Evolutionary conservation across 176 grass and related monocot genomes (phyloP).

Genomic region (Areca catechu): DNA sequence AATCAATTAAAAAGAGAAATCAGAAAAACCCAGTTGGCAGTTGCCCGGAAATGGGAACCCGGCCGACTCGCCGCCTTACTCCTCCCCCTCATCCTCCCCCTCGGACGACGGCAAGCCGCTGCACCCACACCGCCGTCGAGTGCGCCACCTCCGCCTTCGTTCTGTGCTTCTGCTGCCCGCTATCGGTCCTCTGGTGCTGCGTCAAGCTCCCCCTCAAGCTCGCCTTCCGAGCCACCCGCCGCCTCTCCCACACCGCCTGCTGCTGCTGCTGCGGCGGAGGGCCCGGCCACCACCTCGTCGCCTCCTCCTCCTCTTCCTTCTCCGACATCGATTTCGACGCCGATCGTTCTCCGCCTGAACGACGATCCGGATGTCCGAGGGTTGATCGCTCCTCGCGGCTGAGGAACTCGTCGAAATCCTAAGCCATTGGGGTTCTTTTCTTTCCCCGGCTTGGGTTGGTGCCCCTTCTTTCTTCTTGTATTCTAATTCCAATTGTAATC

Average conservation of each 20-base stretch:
- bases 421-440: too few species aligned
- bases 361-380: too few species aligned
- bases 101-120: not conserved
- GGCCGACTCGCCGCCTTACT: too few species aligned
- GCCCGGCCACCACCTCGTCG: constrained; percentile 5
- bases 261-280: constrained; percentile 8
- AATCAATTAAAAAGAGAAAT: too few species aligned
- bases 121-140: constrained; percentile 35
- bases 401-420: too few species aligned
- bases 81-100: too few species aligned
- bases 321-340: constrained; percentile 43
- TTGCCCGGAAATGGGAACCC: too few species aligned
- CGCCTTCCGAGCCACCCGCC: constrained; percentile 32
- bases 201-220: constrained; percentile 38
- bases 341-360: not conserved
- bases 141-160: constrained; percentile 48
- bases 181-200: constrained; percentile 49
- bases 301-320: constrained; percentile 37
- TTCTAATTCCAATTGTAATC: too few species aligned
- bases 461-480: too few species aligned
- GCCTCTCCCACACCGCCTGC: not conserved
- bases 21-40: too few species aligned
- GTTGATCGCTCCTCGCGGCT: too few species aligned
- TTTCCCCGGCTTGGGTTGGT: too few species aligned
- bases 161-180: constrained; percentile 62